Conservation (phyloP, 2,329 filamentous ascomycete genomes). For the Aaosphaeria pasadenensis region DNA sequence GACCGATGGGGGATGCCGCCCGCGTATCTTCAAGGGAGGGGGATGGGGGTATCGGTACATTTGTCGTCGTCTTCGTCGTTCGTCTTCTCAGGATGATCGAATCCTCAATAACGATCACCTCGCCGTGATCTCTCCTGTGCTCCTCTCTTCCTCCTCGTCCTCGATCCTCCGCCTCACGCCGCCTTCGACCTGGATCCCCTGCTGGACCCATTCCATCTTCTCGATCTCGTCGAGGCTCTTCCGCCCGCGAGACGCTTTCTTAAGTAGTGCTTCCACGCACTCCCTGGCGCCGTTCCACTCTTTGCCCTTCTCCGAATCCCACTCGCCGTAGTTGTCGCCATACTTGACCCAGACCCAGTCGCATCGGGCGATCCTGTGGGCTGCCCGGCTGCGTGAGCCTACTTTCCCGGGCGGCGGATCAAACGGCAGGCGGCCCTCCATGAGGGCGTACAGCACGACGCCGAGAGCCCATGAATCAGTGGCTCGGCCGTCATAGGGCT, state of each 20-base stretch:
- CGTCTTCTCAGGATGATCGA: no score
- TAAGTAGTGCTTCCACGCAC: conserved; percentile 80
- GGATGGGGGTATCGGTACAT: no score
- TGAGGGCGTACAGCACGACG: conserved; percentile 86
- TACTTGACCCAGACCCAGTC: conserved; percentile 95
- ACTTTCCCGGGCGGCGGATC: conserved; percentile 81
- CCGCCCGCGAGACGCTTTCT: conserved; percentile 71
- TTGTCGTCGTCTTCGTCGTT: no score
- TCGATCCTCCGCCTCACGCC: conserved; percentile 54
- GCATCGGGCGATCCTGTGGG: conserved; percentile 89
- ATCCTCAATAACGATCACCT: neutral
- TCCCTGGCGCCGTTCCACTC: conserved; percentile 73
- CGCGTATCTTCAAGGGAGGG: no score
- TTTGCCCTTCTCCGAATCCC: conserved; percentile 66
- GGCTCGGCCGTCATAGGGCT: conserved; percentile 86
- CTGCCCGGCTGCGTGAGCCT: conserved; percentile 71
- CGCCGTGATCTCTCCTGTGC: neutral
- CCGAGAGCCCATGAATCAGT: conserved; percentile 96
- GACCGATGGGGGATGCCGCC: neutral
- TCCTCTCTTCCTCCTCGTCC: conserved; percentile 33
- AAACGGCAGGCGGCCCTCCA: conserved; percentile 91
- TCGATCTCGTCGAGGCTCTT: conserved; percentile 74
- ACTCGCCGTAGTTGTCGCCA: conserved; percentile 80
- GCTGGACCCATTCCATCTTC: conserved; percentile 70
- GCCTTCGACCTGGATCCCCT: conserved; percentile 66